Evolutionary conservation across 495 filamentous ascomycete species (phyloP).

Genomic region (Hypoxylon subgilvum): DNA sequence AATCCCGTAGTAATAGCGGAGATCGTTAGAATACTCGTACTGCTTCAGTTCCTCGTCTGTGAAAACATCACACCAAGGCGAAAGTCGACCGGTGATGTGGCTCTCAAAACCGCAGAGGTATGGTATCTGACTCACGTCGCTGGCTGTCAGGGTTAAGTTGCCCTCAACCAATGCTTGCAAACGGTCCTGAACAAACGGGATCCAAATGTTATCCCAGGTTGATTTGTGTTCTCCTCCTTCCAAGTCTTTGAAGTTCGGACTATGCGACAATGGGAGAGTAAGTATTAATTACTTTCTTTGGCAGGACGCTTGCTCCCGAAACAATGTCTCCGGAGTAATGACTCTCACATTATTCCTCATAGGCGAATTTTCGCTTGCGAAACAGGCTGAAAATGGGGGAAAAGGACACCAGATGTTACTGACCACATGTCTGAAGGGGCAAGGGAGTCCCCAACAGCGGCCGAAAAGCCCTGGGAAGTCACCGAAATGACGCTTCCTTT

Average conservation of each 20-base stretch:
- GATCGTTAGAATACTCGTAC: slow-evolving; percentile 66
- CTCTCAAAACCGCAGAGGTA: slow-evolving; percentile 67
- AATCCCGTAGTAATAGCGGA: slow-evolving; percentile 65
- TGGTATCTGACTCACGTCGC: slow-evolving; percentile 60
- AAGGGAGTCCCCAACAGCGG: slow-evolving; percentile 59
- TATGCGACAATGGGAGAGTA: no score
- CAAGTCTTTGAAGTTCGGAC: slow-evolving; percentile 53
- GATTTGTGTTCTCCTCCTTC: slow-evolving; percentile 49
- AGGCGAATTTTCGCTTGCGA: no score
- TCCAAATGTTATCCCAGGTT: slow-evolving; percentile 54
- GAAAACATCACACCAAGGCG: slow-evolving; percentile 62
- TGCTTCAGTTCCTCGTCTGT: slow-evolving; percentile 57
- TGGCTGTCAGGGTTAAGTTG: slow-evolving; percentile 55
- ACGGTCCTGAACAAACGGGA: slow-evolving; percentile 56
- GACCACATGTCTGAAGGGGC: slow-evolving; percentile 63
- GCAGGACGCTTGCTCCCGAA: no score
- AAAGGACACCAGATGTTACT: no score
- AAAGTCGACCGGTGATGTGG: slow-evolving; percentile 60
- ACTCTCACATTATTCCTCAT: no score
- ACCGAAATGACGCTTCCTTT: slow-evolving; percentile 58
- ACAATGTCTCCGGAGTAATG: no score
- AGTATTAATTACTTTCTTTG: no score
- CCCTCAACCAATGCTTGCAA: slow-evolving; percentile 56
- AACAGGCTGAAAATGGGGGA: no score
- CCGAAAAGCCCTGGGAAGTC: slow-evolving; percentile 49